phyloP scores from a whole-genome alignment of 1,139 yeast species.

The Kodamaea derodonti region DNA sequence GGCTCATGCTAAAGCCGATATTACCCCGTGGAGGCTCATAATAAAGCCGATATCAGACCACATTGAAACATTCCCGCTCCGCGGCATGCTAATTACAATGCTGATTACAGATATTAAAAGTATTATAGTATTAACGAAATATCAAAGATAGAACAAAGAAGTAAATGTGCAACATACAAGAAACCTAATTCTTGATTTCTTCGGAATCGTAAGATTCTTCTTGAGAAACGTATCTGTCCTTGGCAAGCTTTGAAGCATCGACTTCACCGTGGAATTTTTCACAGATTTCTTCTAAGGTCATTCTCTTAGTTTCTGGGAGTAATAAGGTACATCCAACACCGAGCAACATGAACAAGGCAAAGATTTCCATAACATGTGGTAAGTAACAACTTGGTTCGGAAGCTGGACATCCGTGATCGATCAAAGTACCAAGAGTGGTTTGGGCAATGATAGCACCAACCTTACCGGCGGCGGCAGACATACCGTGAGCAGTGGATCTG shows the following conservation, averaged over 20 bases:
- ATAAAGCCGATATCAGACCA: too few species aligned
- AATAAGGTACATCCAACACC: constrained; percentile 63
- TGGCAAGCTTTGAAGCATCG: constrained; percentile 33
- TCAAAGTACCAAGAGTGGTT: constrained; percentile 79
- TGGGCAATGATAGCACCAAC: constrained; percentile 96
- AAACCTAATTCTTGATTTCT: constrained; percentile 6
- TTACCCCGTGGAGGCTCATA: too few species aligned
- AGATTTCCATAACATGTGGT: constrained; percentile 88
- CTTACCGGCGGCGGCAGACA: constrained; percentile 94
- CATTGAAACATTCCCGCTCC: too few species aligned
- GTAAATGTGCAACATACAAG: constrained; percentile 1
- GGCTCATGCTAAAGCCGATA: too few species aligned
- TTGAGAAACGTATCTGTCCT: constrained; percentile 10
- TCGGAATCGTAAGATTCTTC: constrained; percentile 12
- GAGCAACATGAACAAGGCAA: constrained; percentile 80
- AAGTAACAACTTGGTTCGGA: constrained; percentile 65
- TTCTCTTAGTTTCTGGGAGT: constrained; percentile 86
- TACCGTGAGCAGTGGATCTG: constrained; percentile 97
- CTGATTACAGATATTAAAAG: too few species aligned
- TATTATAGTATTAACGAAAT: too few species aligned
- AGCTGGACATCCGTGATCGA: constrained; percentile 67
- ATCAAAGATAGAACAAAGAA: neutral
- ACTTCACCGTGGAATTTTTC: constrained; percentile 77
- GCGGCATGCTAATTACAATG: too few species aligned
- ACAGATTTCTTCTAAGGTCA: constrained; percentile 74